Evolutionary conservation across 225 moss, liverwort and hornwort species (phyloP), one percentile per base, ranked within the genome.

Genomic region (Marchantia polymorpha): DNA sequence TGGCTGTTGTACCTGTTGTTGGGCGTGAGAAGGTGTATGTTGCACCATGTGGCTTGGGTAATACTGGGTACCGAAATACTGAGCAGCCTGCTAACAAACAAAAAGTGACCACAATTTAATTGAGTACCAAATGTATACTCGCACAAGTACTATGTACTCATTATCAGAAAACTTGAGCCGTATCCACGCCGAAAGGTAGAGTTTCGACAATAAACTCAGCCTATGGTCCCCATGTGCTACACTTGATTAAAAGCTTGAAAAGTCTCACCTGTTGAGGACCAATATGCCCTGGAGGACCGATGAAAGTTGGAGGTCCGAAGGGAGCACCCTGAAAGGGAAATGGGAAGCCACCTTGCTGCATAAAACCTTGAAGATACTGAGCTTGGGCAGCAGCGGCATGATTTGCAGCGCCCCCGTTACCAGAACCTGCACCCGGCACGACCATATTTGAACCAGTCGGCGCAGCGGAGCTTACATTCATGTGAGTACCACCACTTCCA

Each of bases 341-440:
- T 14, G 96, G 90, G 61, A 91, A 94, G 54, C 69, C 84, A 22
- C 88, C 86, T 61, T 88, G 85, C 80, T 94, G 94, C 88, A 97
- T 86, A 75, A 97, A 85, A 78, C 92, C 92, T 80, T 94, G 94
- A 79, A 95, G 82, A 19, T 92, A 93, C 80, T 94, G 96, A 12
- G 92, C 96, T 55, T 94, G 96, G 53, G 76, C 76, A 20, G 76
- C 76, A 0, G 83, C 84, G 65, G 86, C 86, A 22, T 91, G 84
- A 67, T 74, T 92, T 0, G 83, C 83, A 58, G 83, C 82, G 74
- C 73, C 90, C 7, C 90, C 86, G 73, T 84, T 82, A 64, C 85
- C 69, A 74, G 64, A 72, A 13, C 77, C 90, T 52, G 85, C 64
- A 68, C 82, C 85, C 0, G 84, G 68, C 10, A 89, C 85, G 19